Percentiles rank a stretch among this genome's conserved stretches.
phyloP scores from a whole-genome alignment of 305 asterid species.

The Monarda citriodora region DNA sequence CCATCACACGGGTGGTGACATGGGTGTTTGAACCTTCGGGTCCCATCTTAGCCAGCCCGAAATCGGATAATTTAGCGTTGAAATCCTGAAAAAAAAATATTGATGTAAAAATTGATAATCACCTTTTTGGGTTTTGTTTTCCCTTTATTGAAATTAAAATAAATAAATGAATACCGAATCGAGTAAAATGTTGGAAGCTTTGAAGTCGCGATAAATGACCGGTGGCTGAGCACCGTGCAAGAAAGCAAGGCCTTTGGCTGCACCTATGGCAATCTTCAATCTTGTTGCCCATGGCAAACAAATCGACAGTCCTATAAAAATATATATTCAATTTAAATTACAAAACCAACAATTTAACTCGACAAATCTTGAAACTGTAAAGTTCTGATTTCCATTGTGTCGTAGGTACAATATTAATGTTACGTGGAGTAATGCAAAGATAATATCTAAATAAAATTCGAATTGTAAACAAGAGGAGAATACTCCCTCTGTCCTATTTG shows the following conservation, averaged over 20 bases:
- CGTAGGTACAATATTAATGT: no score
- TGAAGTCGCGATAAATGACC: constrained; percentile 92
- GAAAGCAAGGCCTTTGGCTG: constrained; percentile 92
- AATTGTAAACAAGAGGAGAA: no score
- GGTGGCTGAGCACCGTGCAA: constrained; percentile 83
- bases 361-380: no score
- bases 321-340: no score
- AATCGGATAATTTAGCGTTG: constrained; percentile 87
- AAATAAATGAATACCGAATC: constrained; percentile 53
- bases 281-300: constrained; percentile 90
- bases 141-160: neutral
- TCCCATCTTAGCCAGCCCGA: constrained; percentile 93
- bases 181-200: constrained; percentile 76
- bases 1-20: constrained; percentile 93
- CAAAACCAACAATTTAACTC: no score
- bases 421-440: no score
- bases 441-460: no score
- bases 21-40: constrained; percentile 96
- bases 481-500: no score
- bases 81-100: constrained; percentile 44
- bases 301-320: constrained; percentile 52
- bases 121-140: no score
- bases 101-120: neutral
- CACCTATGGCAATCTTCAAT: constrained; percentile 84
- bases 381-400: no score